Evolutionary conservation across 305 asterid genomes (phyloP).

Genomic region (Solanum hybrid): DNA sequence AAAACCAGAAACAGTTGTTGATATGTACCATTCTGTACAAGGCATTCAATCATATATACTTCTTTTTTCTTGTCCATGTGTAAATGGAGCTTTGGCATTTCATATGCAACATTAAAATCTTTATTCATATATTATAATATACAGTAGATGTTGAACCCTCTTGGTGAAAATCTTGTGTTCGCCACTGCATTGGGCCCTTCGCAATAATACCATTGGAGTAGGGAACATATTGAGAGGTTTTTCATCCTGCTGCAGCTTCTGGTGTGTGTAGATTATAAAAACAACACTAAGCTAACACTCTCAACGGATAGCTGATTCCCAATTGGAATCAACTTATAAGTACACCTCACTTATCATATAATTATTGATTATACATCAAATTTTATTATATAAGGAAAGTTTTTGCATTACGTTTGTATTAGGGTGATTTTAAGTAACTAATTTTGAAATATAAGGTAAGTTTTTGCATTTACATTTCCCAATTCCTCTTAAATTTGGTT

Average conservation of each 20-base stretch:
- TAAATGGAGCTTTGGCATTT: constrained; percentile 6
- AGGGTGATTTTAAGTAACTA: too few species aligned
- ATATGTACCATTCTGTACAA: background rate
- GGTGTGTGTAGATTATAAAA: background rate
- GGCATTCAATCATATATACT: constrained; percentile 2
- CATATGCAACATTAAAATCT: background rate
- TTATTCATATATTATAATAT: too few species aligned
- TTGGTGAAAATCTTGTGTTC: background rate
- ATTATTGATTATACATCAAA: too few species aligned
- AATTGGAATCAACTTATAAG: too few species aligned
- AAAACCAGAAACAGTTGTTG: background rate
- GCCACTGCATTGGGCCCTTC: background rate
- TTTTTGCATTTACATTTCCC: too few species aligned
- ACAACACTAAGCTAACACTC: background rate
- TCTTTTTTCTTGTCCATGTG: constrained; percentile 9
- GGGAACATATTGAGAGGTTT: background rate
- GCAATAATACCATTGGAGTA: background rate
- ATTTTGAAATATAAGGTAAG: too few species aligned
- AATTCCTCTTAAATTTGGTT: too few species aligned
- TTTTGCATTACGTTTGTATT: too few species aligned
- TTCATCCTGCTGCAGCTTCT: background rate
- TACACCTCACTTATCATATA: too few species aligned
- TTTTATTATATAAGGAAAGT: too few species aligned
- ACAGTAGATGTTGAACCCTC: background rate
- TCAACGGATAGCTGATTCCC: background rate